Base-by-base conservation (phyloP, 768 basidiomycete species). In the Dioszegia hungarica region DNA sequence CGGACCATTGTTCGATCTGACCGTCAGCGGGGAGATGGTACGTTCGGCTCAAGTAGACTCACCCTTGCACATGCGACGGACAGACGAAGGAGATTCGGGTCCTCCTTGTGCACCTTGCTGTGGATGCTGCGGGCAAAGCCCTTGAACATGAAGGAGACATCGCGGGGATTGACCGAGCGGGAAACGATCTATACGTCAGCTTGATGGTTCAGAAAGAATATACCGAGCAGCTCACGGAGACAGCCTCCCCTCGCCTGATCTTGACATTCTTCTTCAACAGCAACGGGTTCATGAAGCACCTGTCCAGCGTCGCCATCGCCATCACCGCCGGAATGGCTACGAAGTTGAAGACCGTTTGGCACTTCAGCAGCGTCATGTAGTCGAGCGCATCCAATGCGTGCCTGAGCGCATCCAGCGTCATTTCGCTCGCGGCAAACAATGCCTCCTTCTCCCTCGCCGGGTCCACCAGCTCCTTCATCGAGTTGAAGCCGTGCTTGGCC, bases 271-370 rank as follows among this genome's bases (percentile, higher is more conserved):
- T 77, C 63, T 86, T 82, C 77, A 97, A 84, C 82, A 97, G 87
- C 8, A 79, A 79, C 8, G 83, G 83, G 78, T 98, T 98, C 89
- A 90, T 92, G 79, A 92, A 97, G 75, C 91, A 94, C 43, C 89
- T 76, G 47, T 86, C 83, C 20, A 99, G 81, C 8, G 94, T 98
- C 10, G 94, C 93, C 62, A 99, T 86, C 0, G 94, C 92, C 93
- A 98, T 97, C 12, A 86, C 82, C 17, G 86, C 88, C 5, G 94
- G 94, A 57, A 98, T 88, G 0, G 94, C 90, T 64, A 89, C 91
- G 77, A 98, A 97, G 72, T 89, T 89, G 81, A 98, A 98, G 19
- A 95, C 85, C 55, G 82, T 87, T 78, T 97, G 93, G 77, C 89
- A 93, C 75, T 83, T 86, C 68, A 97, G 79, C 41, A 95, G 76